phyloP scores from a whole-genome alignment of 257 asterid species.

The Orobanche coerulescens region DNA sequence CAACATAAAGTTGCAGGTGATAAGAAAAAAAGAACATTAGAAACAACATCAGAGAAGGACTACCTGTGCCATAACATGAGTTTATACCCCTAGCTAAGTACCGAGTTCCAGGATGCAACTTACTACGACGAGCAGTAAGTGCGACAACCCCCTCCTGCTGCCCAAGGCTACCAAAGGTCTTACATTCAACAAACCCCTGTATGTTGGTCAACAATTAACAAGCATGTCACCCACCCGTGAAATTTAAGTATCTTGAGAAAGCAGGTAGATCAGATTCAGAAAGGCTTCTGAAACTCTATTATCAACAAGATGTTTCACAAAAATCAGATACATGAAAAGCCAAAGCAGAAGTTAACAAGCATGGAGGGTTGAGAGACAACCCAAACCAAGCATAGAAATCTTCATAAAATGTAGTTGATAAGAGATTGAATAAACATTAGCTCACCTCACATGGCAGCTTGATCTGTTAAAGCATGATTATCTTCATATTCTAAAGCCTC shows the following conservation, averaged over 20 bases:
- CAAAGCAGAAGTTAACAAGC: constrained; percentile 10
- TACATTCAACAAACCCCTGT: constrained; percentile 92
- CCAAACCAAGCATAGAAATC: background rate
- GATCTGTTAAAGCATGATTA: background rate
- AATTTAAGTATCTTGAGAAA: background rate
- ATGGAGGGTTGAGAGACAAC: constrained; percentile 1
- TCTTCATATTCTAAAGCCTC: constrained; percentile 5
- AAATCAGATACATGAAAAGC: constrained; percentile 8
- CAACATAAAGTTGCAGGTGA: constrained; percentile 10
- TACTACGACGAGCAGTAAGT: constrained; percentile 93
- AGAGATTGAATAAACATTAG: background rate
- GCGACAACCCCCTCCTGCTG: constrained; percentile 94
- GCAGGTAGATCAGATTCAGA: constrained; percentile 11
- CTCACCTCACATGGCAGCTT: constrained; percentile 7
- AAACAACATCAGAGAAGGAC: background rate
- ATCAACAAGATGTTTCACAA: constrained; percentile 4
- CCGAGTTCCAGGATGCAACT: constrained; percentile 99
- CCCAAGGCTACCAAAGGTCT: constrained; percentile 89
- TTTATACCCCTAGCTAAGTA: constrained; percentile 93
- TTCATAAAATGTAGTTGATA: background rate
- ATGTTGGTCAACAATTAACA: constrained; percentile 30
- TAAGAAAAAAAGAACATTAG: constrained; percentile 18
- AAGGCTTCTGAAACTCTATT: constrained; percentile 16
- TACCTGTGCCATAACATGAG: constrained; percentile 95
- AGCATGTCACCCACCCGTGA: constrained; percentile 21